Conservation (phyloP, 306 rosid genomes). For the Acacia confusa region DNA sequence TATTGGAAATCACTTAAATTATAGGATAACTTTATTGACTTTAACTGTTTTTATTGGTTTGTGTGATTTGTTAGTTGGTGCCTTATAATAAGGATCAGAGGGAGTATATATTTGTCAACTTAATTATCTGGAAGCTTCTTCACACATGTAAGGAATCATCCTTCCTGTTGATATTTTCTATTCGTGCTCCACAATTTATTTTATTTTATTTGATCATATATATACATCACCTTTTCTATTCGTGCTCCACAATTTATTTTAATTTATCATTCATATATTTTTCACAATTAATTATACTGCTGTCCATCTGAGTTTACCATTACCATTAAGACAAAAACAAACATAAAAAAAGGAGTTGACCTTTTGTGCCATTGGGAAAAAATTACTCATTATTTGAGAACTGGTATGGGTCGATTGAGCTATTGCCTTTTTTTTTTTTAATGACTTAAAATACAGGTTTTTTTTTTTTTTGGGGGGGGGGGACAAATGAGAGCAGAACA, state of each 20-base stretch:
- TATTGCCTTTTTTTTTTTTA: too few relatives aligned
- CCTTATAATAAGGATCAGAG: too few relatives aligned
- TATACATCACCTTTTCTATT: background rate
- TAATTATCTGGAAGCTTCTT: constrained; percentile 8
- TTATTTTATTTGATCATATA: background rate
- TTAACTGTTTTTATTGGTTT: too few relatives aligned
- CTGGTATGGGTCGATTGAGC: background rate
- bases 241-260: too few relatives aligned
- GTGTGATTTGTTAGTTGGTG: too few relatives aligned
- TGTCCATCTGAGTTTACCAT: background rate
- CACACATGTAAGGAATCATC: constrained; percentile 9
- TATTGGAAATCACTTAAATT: too few relatives aligned
- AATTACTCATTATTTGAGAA: background rate
- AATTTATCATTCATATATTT: background rate
- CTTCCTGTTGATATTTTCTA: background rate
- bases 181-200: background rate
- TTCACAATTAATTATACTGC: background rate
- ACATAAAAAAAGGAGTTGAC: background rate
- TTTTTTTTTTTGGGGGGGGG: too few relatives aligned
- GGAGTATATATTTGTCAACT: background rate
- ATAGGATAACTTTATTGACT: too few relatives aligned
- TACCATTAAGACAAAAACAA: background rate
- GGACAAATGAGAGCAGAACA: too few relatives aligned
- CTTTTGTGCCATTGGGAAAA: background rate
- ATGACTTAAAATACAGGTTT: too few relatives aligned